A percentile compares a stretch with the other conserved stretches of the same genome.
Evolutionary conservation across 306 rosid genomes (phyloP).

Genomic region (Begonia loranthoides): DNA sequence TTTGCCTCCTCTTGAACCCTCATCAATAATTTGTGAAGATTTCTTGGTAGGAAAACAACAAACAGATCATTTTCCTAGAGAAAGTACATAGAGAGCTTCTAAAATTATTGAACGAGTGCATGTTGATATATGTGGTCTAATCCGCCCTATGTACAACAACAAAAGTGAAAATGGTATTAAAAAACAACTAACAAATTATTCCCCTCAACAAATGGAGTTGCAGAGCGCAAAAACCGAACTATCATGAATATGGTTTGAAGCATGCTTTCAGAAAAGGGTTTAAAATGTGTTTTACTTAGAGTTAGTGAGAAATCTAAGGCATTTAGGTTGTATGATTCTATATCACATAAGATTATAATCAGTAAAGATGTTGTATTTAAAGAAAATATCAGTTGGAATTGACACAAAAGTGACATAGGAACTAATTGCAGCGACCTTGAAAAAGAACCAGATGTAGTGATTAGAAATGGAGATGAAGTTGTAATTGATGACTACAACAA

Average conservation of each 20-base stretch:
- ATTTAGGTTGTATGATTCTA: neutral
- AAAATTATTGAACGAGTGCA: neutral
- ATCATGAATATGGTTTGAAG: no score
- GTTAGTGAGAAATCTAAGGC: conserved; percentile 5
- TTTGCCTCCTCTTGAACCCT: no score
- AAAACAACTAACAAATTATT: neutral
- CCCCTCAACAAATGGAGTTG: neutral
- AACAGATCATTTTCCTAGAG: no score
- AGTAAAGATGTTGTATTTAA: neutral
- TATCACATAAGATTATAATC: neutral
- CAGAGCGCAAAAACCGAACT: neutral
- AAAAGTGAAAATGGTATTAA: neutral
- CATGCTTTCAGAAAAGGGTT: neutral
- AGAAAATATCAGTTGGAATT: neutral
- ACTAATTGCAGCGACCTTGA: neutral
- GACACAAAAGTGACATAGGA: neutral
- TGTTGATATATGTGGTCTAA: no score
- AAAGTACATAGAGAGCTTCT: neutral
- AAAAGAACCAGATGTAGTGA: no score
- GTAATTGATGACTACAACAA: no score
- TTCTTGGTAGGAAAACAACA: neutral
- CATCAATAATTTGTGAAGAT: neutral
- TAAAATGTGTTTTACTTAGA: neutral
- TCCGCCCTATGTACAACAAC: neutral
- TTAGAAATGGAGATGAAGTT: no score